Conservation (phyloP, 768 basidiomycete genomes). For the Boletus huronensis region DNA sequence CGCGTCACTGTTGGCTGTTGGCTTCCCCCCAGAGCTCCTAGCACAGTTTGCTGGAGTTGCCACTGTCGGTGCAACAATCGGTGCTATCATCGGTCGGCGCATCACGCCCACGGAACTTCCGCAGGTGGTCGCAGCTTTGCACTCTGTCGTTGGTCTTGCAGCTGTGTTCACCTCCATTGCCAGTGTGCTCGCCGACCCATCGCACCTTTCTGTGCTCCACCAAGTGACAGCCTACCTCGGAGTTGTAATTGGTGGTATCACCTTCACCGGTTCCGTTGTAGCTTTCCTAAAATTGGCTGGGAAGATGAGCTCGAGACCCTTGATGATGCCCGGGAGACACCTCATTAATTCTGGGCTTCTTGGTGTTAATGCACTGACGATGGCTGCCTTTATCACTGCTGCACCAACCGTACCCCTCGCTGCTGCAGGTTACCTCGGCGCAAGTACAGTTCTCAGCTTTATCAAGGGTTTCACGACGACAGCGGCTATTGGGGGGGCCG, state of each 20-base stretch:
- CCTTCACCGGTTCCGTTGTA: constrained; percentile 87
- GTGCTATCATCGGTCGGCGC: constrained; percentile 72
- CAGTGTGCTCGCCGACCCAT: constrained; percentile 69
- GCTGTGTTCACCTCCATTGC: constrained; percentile 84
- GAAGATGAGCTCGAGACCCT: constrained; percentile 70
- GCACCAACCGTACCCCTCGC: constrained; percentile 67
- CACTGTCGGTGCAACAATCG: constrained; percentile 66
- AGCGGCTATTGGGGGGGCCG: constrained; percentile 89
- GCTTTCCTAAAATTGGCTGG: constrained; percentile 88
- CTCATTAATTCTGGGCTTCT: constrained; percentile 70
- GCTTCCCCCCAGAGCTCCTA: constrained; percentile 71
- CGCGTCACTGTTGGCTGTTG: constrained; percentile 77
- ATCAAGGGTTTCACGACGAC: constrained; percentile 85
- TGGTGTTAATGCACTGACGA: constrained; percentile 63
- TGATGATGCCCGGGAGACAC: constrained; percentile 74
- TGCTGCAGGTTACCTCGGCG: constrained; percentile 75
- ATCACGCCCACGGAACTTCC: constrained; percentile 87
- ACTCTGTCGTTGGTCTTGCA: constrained; percentile 87
- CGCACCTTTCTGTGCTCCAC: constrained; percentile 70
- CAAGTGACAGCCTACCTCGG: constrained; percentile 84
- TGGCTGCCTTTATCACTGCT: constrained; percentile 74
- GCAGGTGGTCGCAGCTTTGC: constrained; percentile 77
- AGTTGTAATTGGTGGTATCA: constrained; percentile 82
- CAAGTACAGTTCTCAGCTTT: constrained; percentile 74
- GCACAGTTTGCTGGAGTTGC: constrained; percentile 77